A percentile compares a stretch with the other conserved stretches of the same genome.
These are phyloP conservation scores for Kuraishia ogatae DNA, from an alignment of 805 yeast genomes.

Conservation along the genomic window DNA sequence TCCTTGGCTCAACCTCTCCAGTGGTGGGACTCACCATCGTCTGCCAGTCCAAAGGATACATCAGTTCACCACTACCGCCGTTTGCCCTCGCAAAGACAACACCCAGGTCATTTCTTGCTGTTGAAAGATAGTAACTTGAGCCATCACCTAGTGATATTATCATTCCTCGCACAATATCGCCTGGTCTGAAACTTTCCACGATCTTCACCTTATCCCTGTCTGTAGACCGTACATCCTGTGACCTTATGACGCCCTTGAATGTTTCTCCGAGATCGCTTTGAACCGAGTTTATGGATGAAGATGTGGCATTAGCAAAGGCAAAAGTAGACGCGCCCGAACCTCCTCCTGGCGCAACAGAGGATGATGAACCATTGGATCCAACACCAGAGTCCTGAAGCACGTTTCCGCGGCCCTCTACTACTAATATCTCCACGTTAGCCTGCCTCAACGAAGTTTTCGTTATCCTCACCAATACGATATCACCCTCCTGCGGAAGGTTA, in stretches of 20 bases:
- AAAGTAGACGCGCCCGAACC: conserved; percentile 37
- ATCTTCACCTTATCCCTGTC: conserved; percentile 84
- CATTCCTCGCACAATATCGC: conserved; percentile 82
- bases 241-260: conserved; percentile 76
- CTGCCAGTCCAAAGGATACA: conserved; percentile 95
- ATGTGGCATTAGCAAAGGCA: conserved; percentile 26
- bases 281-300: conserved; percentile 31
- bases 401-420: conserved; percentile 54
- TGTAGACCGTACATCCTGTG: conserved; percentile 84
- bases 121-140: conserved; percentile 76
- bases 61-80: conserved; percentile 59
- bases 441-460: conserved; percentile 58
- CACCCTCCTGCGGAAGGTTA: conserved; percentile 75
- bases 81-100: conserved; percentile 80
- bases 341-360: conserved; percentile 33
- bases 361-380: conserved; percentile 42
- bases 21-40: conserved; percentile 76
- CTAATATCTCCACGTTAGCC: conserved; percentile 70
- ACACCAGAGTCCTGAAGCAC: conserved; percentile 55
- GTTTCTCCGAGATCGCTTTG: conserved; percentile 78
- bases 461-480: conserved; percentile 70
- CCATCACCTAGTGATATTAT: conserved; percentile 93
- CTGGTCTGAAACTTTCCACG: conserved; percentile 76
- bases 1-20: conserved; percentile 70
- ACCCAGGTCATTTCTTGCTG: conserved; percentile 88